Evolutionary conservation across 2,329 filamentous ascomycete genomes (phyloP).

Genomic region (Colletotrichum camelliae): DNA sequence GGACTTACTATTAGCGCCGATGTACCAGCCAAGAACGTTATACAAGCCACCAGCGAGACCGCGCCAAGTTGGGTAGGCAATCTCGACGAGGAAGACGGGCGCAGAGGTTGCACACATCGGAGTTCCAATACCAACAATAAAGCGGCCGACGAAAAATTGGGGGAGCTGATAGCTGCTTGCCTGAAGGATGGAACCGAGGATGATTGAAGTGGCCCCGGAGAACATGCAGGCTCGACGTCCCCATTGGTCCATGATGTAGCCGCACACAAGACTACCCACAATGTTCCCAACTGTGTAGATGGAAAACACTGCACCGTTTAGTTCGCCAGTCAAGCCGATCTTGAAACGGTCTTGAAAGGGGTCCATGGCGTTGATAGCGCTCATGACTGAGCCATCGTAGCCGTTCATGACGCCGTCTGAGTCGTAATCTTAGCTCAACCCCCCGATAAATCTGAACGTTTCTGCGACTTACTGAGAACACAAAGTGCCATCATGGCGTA

Average conservation of each 20-base stretch:
- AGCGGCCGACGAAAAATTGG: conserved; percentile 23
- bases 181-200: conserved; percentile 24
- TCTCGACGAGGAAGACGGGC: conserved; percentile 23
- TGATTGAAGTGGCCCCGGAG: background rate
- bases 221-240: conserved; percentile 11
- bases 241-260: conserved; percentile 26
- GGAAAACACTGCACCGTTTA: conserved; percentile 20
- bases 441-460: background rate
- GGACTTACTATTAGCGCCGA: conserved; percentile 24
- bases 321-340: conserved; percentile 15
- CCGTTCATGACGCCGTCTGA: conserved; percentile 17
- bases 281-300: conserved; percentile 25
- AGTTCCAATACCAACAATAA: conserved; percentile 19
- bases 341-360: conserved; percentile 23
- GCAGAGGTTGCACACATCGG: conserved; percentile 23
- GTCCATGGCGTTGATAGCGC: conserved; percentile 24
- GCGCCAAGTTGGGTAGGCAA: conserved; percentile 25
- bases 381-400: conserved; percentile 23
- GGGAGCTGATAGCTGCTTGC: conserved; percentile 19
- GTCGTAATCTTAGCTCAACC: accelerated
- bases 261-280: conserved; percentile 17
- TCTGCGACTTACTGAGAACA: background rate
- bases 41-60: conserved; percentile 24
- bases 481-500: conserved; percentile 26
- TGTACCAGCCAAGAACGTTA: conserved; percentile 24